Conservation (phyloP, 768 basidiomycete genomes). For the Zangia roseola region DNA sequence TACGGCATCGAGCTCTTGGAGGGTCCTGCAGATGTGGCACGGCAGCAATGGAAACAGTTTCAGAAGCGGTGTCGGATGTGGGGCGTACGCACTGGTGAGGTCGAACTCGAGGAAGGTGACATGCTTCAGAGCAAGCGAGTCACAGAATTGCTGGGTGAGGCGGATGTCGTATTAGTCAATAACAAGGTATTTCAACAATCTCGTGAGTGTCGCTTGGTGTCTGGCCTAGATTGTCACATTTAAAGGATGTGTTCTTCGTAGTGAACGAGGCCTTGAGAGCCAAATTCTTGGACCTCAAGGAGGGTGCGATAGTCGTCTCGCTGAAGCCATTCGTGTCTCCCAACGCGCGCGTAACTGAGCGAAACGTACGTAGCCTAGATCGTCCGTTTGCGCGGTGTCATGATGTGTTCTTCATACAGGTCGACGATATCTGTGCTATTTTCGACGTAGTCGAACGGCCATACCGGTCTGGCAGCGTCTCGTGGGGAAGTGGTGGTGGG, state of each 20-base stretch:
- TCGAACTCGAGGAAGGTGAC: constrained; percentile 82
- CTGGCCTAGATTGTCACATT: background rate
- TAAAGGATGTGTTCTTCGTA: constrained; percentile 24
- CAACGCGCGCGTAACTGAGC: constrained; percentile 76
- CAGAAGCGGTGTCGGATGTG: constrained; percentile 83
- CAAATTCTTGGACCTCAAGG: constrained; percentile 92
- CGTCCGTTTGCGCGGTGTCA: background rate
- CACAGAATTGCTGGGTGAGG: constrained; percentile 66
- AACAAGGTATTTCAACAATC: constrained; percentile 81
- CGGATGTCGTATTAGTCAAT: constrained; percentile 90
- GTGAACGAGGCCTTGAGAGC: constrained; percentile 87
- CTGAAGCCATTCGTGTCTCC: constrained; percentile 82
- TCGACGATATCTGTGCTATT: constrained; percentile 79
- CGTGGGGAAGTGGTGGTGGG: constrained; percentile 74
- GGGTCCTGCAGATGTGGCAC: constrained; percentile 78
- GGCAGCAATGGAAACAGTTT: constrained; percentile 72
- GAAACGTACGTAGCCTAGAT: constrained; percentile 56
- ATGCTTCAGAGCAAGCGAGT: constrained; percentile 73
- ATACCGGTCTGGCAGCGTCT: constrained; percentile 74
- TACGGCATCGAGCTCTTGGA: constrained; percentile 81
- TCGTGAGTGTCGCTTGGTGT: constrained; percentile 46
- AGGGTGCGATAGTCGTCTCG: constrained; percentile 87
- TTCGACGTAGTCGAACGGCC: constrained; percentile 70
- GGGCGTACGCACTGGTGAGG: constrained; percentile 75
- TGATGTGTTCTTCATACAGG: constrained; percentile 36